A percentile compares a stretch with the other conserved stretches of the same genome.
These are phyloP conservation scores for Capsicum baccatum DNA, from an alignment of 257 asterid genomes.

Conservation along the genomic window DNA sequence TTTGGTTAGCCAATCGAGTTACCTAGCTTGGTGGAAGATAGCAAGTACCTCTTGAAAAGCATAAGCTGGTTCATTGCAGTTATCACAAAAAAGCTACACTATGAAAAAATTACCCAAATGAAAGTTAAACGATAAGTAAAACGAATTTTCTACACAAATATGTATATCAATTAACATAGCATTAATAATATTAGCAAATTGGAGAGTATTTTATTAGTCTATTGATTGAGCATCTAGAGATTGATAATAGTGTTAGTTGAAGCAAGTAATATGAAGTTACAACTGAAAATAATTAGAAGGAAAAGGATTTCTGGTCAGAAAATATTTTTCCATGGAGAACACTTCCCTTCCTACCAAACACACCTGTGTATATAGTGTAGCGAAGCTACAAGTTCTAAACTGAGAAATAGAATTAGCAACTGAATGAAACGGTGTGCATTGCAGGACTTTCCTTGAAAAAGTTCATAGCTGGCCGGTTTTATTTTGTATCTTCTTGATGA, in stretches of 20 bases:
- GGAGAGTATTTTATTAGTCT: background rate
- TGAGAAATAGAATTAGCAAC: background rate
- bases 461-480: background rate
- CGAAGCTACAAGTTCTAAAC: background rate
- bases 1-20: background rate
- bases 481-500: background rate
- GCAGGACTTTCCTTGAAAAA: background rate
- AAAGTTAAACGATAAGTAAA: too few relatives aligned
- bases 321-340: background rate
- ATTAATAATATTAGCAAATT: background rate
- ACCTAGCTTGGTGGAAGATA: too few relatives aligned
- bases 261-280: background rate
- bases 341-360: background rate
- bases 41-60: too few relatives aligned
- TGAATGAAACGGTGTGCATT: background rate
- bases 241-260: background rate
- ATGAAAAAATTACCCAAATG: too few relatives aligned
- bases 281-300: constrained; percentile 1
- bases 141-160: background rate
- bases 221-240: background rate
- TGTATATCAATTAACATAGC: background rate
- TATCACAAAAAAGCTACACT: too few relatives aligned
- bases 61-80: too few relatives aligned
- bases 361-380: background rate
- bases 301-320: background rate